Evolutionary conservation across 306 rosid genomes (phyloP), one percentile per base, ranked within the genome.

Genomic region (Gastrolobium villosum): DNA sequence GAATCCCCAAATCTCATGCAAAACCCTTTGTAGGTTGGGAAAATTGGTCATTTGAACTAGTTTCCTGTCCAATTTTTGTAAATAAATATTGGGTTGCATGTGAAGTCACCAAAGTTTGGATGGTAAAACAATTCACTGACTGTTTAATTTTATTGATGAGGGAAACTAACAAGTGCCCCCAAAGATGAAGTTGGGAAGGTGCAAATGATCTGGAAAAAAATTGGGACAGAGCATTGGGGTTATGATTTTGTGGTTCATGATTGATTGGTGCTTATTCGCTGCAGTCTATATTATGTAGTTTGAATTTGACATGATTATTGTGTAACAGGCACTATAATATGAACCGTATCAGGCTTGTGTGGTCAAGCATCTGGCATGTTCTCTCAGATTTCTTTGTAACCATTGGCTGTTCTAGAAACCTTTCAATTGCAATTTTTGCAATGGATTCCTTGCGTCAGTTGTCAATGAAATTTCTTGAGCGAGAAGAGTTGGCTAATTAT

Each of bases 311-410:
- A 11, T 80, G 14, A 9, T 72, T 77, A 15, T 55, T 80, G 72
- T 61, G 62, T 68, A 60, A 60, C 97, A 96, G 99, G 96, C 98
- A 96, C 84, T 96, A 91, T 75, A 96, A 96, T 82, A 96, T 96
- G 99, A 96, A 93, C 81, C 97, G 99, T 69, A 96, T 96, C 84
- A 91, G 99, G 91, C 98, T 96, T 82, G 99, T 96, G 67, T 96
- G 99, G 99, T 96, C 99, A 57, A 96, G 97, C 88, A 90, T 96
- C 82, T 96, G 99, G 99, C 87, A 90, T 69, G 99, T 96, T 85
- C 98, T 96, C 71, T 93, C 99, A 75, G 93, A 96, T 89, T 96
- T 93, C 96, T 96, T 96, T 76, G 99, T 96, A 77, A 84, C 90
- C 66, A 96, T 96, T 86, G 99, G 99, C 72, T 96, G 99, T 76